A percentile compares a stretch with the other conserved stretches of the same genome.
These are phyloP conservation scores for Cladophialophora carrionii DNA, from an alignment of 2,329 filamentous ascomycete species.

Conservation along the genomic window DNA sequence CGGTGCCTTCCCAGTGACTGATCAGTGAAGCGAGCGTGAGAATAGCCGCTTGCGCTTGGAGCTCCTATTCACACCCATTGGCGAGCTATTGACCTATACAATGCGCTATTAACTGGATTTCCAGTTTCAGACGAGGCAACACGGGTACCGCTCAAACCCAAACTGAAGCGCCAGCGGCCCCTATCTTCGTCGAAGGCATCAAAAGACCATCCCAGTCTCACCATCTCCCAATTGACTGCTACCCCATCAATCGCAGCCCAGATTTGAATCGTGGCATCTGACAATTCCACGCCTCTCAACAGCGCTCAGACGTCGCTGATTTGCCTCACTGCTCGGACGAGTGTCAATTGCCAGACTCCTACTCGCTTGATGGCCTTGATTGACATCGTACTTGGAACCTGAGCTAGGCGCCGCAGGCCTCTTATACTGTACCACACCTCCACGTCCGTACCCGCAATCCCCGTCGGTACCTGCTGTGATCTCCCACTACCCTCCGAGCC, in stretches of 20 bases:
- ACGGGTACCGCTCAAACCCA: constrained; percentile 15
- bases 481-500: constrained; percentile 13
- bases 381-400: constrained; percentile 25
- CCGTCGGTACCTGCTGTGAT: constrained; percentile 15
- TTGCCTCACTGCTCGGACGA: constrained; percentile 6
- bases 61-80: constrained; percentile 27
- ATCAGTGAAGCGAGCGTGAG: constrained; percentile 11
- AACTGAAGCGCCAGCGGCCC: constrained; percentile 21
- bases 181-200: constrained; percentile 23
- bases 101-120: constrained; percentile 25
- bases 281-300: constrained; percentile 5
- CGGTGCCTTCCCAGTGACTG: constrained; percentile 15
- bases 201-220: constrained; percentile 21
- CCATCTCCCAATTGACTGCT: constrained; percentile 17
- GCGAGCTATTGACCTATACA: constrained; percentile 25
- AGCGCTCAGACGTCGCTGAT: constrained; percentile 11
- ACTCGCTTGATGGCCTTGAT: constrained; percentile 28
- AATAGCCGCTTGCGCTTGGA: constrained; percentile 35
- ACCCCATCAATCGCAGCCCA: constrained; percentile 15
- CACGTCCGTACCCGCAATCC: constrained; percentile 16
- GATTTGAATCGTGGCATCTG: constrained; percentile 10
- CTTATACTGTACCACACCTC: constrained; percentile 19
- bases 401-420: constrained; percentile 24
- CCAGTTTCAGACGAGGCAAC: constrained; percentile 22
- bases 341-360: constrained; percentile 9